Conservation (phyloP, 2,329 filamentous ascomycete genomes). For the Proliferodiscus dingleyae region DNA sequence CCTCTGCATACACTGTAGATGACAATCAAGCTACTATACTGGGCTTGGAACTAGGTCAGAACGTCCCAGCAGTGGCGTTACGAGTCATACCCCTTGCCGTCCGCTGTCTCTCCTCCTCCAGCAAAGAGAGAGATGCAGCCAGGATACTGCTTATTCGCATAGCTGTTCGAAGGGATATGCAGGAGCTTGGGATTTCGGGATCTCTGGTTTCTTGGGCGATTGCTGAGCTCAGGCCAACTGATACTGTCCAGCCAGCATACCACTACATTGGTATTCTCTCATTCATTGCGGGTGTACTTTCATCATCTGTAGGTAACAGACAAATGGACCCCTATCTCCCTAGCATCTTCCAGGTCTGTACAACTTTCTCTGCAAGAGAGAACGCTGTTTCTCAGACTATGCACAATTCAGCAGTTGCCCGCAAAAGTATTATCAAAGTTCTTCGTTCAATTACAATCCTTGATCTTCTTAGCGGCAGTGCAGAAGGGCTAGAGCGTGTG, state of each 20-base stretch:
- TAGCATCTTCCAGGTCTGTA: constrained; percentile 60
- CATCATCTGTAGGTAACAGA: constrained; percentile 64
- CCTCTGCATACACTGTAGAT: constrained; percentile 50
- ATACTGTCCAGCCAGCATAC: constrained; percentile 54
- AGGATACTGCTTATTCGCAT: constrained; percentile 75
- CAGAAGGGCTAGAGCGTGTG: constrained; percentile 39
- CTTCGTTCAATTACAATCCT: constrained; percentile 68
- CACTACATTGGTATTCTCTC: constrained; percentile 73
- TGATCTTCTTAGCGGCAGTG: constrained; percentile 32
- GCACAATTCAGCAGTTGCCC: constrained; percentile 68
- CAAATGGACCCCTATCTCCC: constrained; percentile 66
- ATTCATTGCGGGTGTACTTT: constrained; percentile 70
- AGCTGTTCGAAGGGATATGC: constrained; percentile 84
- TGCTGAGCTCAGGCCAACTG: constrained; percentile 46
- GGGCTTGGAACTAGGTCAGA: constrained; percentile 50
- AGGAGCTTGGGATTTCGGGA: constrained; percentile 64
- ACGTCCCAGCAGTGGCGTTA: constrained; percentile 64
- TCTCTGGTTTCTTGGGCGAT: constrained; percentile 69
- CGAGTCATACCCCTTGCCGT: constrained; percentile 68
- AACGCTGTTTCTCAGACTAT: constrained; percentile 49
- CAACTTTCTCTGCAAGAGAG: constrained; percentile 51
- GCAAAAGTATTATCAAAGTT: constrained; percentile 83
- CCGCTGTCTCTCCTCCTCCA: constrained; percentile 66
- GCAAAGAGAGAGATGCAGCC: constrained; percentile 89
- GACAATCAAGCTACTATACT: constrained; percentile 38